A percentile compares a stretch with the other conserved stretches of the same genome.
phyloP scores from a whole-genome alignment of 2,329 filamentous ascomycete genomes.

The Colletotrichum sp. region DNA sequence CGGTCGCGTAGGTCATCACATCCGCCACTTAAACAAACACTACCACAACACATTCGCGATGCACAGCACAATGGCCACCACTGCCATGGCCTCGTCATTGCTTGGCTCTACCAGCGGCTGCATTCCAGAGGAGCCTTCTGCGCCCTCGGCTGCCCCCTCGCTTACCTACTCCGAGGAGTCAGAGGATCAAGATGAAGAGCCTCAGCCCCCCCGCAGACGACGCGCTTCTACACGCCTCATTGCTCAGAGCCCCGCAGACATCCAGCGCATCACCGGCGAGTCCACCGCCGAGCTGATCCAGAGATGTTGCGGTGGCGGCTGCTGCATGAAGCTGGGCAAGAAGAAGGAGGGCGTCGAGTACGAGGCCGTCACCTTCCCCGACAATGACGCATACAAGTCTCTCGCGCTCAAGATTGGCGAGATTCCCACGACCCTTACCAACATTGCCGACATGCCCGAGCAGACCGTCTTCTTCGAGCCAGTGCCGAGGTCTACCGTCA shows the following conservation, averaged over 20 bases:
- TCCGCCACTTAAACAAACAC: not conserved
- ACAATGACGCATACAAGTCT: slow-evolving; percentile 85
- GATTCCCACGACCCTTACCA: slow-evolving; percentile 76
- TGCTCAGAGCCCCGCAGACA: slow-evolving; percentile 66
- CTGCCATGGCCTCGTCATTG: slow-evolving; percentile 42
- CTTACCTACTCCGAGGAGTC: slow-evolving; percentile 69
- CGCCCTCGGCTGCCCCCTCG: slow-evolving; percentile 62
- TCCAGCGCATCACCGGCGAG: slow-evolving; percentile 69
- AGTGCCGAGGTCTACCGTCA: slow-evolving; percentile 44
- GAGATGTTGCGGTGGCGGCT: slow-evolving; percentile 69
- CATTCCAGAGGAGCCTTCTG: slow-evolving; percentile 48
- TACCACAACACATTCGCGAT: slow-evolving; percentile 3
- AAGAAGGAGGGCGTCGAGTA: slow-evolving; percentile 53
- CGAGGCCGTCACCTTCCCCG: slow-evolving; percentile 64
- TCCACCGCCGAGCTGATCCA: slow-evolving; percentile 66
- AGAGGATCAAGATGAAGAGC: slow-evolving; percentile 61
- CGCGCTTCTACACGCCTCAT: slow-evolving; percentile 75
- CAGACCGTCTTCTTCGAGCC: slow-evolving; percentile 76
- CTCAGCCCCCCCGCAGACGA: slow-evolving; percentile 46
- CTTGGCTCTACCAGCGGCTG: slow-evolving; percentile 44
- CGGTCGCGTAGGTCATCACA: not conserved
- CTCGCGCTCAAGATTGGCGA: slow-evolving; percentile 78
- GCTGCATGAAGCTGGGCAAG: slow-evolving; percentile 58
- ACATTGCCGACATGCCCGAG: slow-evolving; percentile 73
- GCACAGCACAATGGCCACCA: slow-evolving; percentile 34